Conservation (phyloP, 345 rosid species). For the Dovyalis caffra region DNA sequence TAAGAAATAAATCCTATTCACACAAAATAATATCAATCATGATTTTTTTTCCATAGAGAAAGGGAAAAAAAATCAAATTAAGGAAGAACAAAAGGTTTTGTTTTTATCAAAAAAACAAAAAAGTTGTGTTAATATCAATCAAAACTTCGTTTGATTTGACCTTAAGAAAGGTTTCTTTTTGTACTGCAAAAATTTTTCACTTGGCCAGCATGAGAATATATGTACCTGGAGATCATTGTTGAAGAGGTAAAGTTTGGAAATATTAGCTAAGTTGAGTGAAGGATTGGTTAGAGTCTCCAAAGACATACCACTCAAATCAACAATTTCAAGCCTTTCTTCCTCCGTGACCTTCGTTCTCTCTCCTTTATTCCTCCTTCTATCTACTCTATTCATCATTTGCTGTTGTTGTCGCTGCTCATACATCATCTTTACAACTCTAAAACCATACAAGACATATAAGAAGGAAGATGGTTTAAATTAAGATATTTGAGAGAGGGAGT, state of each 20-base stretch:
- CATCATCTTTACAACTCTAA: slow-evolving; percentile 26
- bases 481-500: background rate
- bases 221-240: slow-evolving; percentile 80
- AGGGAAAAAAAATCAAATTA: background rate
- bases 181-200: background rate
- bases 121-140: background rate
- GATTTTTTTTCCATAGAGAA: background rate
- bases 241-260: slow-evolving; percentile 77
- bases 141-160: background rate
- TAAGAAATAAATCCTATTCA: background rate
- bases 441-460: background rate
- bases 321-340: slow-evolving; percentile 38
- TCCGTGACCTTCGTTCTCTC: background rate
- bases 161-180: background rate
- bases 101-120: background rate
- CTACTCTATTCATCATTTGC: slow-evolving; percentile 8
- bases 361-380: slow-evolving; percentile 11
- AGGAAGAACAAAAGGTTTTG: background rate
- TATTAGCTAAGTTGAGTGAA: slow-evolving; percentile 51
- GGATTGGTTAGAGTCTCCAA: slow-evolving; percentile 58
- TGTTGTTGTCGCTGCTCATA: slow-evolving; percentile 34
- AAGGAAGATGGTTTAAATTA: rapidly evolving
- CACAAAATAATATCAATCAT: too few species aligned
- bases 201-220: background rate
- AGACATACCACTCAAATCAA: slow-evolving; percentile 70